Percentiles rank a stretch among this genome's conserved stretches.
These are phyloP conservation scores for Rhodomyrtus tomentosa DNA, from an alignment of 345 rosid genomes.

Conservation along the genomic window DNA sequence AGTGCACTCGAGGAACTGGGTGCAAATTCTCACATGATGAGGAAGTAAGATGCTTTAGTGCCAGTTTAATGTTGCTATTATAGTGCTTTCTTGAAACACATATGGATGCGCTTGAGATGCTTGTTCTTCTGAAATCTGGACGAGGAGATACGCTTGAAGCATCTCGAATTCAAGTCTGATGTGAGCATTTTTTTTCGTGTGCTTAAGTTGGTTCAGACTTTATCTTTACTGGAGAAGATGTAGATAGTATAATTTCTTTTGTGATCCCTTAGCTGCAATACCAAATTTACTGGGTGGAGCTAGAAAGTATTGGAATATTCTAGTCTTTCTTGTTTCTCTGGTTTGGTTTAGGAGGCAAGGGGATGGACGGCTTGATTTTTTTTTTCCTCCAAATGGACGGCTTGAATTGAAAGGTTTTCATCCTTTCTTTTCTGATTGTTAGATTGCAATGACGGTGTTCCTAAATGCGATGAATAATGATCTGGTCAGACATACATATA, in stretches of 20 bases:
- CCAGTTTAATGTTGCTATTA: background rate
- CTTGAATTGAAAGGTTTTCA: background rate
- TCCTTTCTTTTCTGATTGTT: background rate
- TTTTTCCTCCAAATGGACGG: too few relatives aligned
- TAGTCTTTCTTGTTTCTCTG: background rate
- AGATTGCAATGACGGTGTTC: background rate
- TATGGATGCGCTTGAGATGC: background rate
- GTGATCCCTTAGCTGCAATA: background rate
- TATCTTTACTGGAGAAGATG: background rate
- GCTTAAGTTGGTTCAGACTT: background rate
- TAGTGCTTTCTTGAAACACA: background rate
- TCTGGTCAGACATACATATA: background rate
- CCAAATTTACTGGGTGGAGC: background rate
- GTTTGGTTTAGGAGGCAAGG: background rate
- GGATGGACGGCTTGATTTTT: background rate
- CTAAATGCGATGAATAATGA: background rate
- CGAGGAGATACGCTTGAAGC: background rate
- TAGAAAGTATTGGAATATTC: background rate
- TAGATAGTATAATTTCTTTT: background rate
- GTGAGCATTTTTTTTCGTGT: background rate
- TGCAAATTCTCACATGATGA: constrained; percentile 88
- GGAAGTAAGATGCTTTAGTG: constrained; percentile 34
- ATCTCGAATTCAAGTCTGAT: background rate
- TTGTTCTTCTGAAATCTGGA: background rate
- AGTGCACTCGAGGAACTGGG: constrained; percentile 74